These are phyloP conservation scores for Colletotrichum magnum DNA, from an alignment of 2,329 filamentous ascomycete species.

Conservation along the genomic window DNA sequence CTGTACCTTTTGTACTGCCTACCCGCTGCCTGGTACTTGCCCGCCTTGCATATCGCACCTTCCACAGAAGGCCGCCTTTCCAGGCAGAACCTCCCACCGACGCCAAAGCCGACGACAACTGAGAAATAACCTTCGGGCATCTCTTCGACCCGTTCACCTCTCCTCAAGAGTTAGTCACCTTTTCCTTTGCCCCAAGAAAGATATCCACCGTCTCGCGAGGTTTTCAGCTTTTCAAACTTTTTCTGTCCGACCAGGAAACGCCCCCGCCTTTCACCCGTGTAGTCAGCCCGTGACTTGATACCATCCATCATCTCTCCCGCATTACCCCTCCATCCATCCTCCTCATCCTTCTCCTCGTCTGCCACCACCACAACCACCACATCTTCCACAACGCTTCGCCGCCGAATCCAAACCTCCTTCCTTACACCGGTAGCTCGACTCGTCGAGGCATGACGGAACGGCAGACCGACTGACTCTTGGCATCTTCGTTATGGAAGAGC, in stretches of 20 bases:
- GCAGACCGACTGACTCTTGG: conserved; percentile 49
- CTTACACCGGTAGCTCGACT: conserved; percentile 36
- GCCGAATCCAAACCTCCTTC: not conserved
- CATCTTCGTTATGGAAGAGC: conserved; percentile 68
- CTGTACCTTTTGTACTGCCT: not conserved
- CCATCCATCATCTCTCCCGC: conserved; percentile 33
- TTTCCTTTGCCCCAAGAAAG: not conserved
- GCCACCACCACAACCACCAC: conserved; percentile 31
- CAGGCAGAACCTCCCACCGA: conserved; percentile 21
- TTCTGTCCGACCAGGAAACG: conserved; percentile 16
- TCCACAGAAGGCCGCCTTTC: not conserved
- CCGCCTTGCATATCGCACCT: not conserved
- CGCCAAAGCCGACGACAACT: conserved; percentile 5
- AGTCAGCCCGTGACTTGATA: conserved; percentile 32
- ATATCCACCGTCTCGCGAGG: conserved; percentile 1
- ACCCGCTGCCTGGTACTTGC: not conserved
- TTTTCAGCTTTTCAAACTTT: conserved; percentile 19
- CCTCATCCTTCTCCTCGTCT: conserved; percentile 24
- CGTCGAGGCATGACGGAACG: conserved; percentile 55
- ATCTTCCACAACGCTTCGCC: conserved; percentile 13
- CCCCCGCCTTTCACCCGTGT: conserved; percentile 9
- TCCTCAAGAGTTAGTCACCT: conserved; percentile 31
- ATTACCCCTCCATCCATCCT: conserved; percentile 41
- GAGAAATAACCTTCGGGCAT: conserved; percentile 27
- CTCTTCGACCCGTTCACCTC: not conserved